A percentile compares a stretch with the other conserved stretches of the same genome.
Evolutionary conservation across 139 green algal species (phyloP).

Genomic region (Trebouxia sp.): DNA sequence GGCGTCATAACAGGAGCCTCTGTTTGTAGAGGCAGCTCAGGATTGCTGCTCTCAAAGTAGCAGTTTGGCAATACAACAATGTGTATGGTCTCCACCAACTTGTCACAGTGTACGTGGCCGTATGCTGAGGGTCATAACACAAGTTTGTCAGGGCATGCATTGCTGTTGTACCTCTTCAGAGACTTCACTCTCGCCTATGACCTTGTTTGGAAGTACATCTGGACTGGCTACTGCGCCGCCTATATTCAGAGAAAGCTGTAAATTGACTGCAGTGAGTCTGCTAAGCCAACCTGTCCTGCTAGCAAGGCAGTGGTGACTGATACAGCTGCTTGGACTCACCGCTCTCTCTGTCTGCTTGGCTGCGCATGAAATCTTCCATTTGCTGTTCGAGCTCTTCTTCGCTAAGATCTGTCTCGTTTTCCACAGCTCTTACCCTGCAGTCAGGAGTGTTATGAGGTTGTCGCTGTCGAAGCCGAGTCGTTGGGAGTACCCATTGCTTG

Average conservation of each 20-base stretch:
- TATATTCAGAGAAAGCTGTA: background rate
- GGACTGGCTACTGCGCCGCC: conserved; percentile 1
- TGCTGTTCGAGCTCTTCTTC: conserved; percentile 77
- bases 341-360: conserved; percentile 82
- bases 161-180: conserved; percentile 49
- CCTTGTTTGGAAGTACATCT: conserved; percentile 22
- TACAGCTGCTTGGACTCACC: too few relatives aligned
- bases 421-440: background rate
- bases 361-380: conserved; percentile 84
- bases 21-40: background rate
- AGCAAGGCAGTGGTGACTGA: background rate
- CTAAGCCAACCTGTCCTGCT: background rate
- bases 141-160: background rate
- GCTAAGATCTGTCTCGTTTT: conserved; percentile 20
- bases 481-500: background rate
- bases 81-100: too few relatives aligned
- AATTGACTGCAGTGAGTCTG: background rate
- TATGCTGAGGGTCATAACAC: too few relatives aligned
- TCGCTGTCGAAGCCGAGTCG: background rate
- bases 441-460: background rate
- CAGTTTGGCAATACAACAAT: too few relatives aligned
- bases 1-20: too few relatives aligned
- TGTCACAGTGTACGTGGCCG: too few relatives aligned
- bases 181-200: conserved; percentile 56
- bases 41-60: too few relatives aligned